Base-by-base conservation (phyloP, 192 early-diverging fungal genomes). In the Linnemannia elongata region DNA sequence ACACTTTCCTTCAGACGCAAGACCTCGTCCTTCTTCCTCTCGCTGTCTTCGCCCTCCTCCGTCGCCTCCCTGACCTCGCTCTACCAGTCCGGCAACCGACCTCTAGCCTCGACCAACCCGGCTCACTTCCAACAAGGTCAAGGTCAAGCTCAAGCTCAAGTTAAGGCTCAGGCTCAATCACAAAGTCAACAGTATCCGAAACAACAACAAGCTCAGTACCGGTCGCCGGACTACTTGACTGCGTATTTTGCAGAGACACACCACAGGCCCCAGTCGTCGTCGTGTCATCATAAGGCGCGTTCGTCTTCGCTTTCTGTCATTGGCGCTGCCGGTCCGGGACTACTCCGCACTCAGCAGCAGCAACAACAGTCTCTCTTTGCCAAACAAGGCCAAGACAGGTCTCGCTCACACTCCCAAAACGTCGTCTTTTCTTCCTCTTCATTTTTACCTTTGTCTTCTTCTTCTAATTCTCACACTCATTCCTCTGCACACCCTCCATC, bases 191-290 rank as follows among this genome's bases (percentile, higher is more conserved):
- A 20, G 20, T 5, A 52, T 18, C 15, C n/a, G n/a, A n/a, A 39
- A n/a, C 5, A 39, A 22, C 33, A 24, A 24, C 77, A 36, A 18
- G 30, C 39, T 35, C 60, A 42, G 4, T 79, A 80, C 52, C 79
- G 57, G 20, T 76, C 85, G 63, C 85, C 85, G 12, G 85, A 87
- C 68, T 87, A 87, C 42, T 55, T 87, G 70, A 87, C 85, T 70
- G 85, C 68, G 42, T 87, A 75, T 81, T 87, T 87, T 54, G 76
- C 85, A 20, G 79, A 87, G 54, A 78, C 79, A 66, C 57, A 66
- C 35, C 0, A 36, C 74, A n/a, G 66, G 27, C 1, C 41, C 63
- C 55, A 68, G 27, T 39, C 63, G 60, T 24, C 41, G 24, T 68
- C 17, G 45, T 35, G 13, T 12, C 35, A 66, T 52, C 44, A 49